Evolutionary conservation across 345 rosid genomes (phyloP), one percentile per base, ranked within the genome.

Genomic region (Alliaria petiolata): DNA sequence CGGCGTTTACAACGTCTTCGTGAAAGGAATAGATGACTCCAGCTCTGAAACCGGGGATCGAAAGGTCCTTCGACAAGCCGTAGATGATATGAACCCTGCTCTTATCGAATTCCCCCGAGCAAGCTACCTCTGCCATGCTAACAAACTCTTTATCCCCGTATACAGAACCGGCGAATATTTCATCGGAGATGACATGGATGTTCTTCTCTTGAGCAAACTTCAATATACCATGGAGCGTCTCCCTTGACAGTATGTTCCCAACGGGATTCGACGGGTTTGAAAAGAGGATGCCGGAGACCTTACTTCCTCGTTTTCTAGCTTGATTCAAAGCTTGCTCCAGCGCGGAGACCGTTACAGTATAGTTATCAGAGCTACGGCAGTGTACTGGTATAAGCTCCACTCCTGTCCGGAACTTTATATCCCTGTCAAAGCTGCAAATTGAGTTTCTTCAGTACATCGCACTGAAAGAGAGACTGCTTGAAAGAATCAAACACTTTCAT

Each of bases 251-350:
- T 59, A 93, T 33, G 78, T 83, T 89, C 66, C 98, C 98, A 67
- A 89, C 92, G 46, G 96, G 98, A 76, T 93, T 93, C 12, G 95
- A 67, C 3, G 97, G 98, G 76, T 93, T 91, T 50, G 91, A 87
- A 62, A 91, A 79, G 63, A 93, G 80, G 74, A 93, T 80, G 49
- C 97, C 95, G 2, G 87, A 86, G 59, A 91, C 88, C 70, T 74
- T 86, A 31, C 63, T n/a, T 33, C 97, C 98, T 65, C 89, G 80
- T 74, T 91, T 90, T 56, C 89, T 89, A 47, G 96, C 91, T 71
- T 86, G 98, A 76, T 82, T 85, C 62, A 82, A 89, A 31, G 97
- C 92, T 83, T 91, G 95, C 74, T 91, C 91, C 14, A 93, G 74
- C 31, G 91, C 89, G 30, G 84, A 79, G 47, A 87, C 82, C 47